These are phyloP conservation scores for Calonectria naviculata DNA, from an alignment of 2,329 filamentous ascomycete genomes.

Conservation along the genomic window DNA sequence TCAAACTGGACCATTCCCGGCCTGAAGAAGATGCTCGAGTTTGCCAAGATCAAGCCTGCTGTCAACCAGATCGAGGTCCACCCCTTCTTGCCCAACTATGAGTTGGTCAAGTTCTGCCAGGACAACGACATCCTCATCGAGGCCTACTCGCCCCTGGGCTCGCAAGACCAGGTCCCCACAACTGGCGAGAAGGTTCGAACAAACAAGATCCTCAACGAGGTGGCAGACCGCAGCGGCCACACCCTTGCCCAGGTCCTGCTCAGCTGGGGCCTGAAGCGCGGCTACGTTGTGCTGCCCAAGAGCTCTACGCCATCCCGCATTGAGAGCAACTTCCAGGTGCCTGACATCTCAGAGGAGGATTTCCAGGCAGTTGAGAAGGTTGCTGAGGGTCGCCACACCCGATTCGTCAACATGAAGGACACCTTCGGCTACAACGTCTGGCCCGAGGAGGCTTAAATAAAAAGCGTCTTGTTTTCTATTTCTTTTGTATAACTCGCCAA, in stretches of 20 bases:
- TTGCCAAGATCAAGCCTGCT: constrained; percentile 57
- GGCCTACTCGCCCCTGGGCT: constrained; percentile 72
- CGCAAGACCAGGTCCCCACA: constrained; percentile 52
- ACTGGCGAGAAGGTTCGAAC: constrained; percentile 44
- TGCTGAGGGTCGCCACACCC: constrained; percentile 69
- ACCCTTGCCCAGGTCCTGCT: constrained; percentile 65
- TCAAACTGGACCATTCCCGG: constrained; percentile 60
- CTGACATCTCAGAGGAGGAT: constrained; percentile 64
- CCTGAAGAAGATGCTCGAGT: constrained; percentile 45
- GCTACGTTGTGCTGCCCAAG: constrained; percentile 77
- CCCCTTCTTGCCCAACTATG: constrained; percentile 58
- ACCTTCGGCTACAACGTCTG: constrained; percentile 81
- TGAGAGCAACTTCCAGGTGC: constrained; percentile 45
- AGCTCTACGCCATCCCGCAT: constrained; percentile 75
- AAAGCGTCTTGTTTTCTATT: not conserved
- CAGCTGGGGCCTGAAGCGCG: constrained; percentile 71
- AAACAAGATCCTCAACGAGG: constrained; percentile 55
- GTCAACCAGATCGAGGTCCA: constrained; percentile 64
- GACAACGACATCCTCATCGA: constrained; percentile 61
- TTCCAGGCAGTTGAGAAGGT: constrained; percentile 51
- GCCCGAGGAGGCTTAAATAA: constrained; percentile 64
- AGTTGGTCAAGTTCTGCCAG: constrained; percentile 64
- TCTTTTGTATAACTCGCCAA: not conserved
- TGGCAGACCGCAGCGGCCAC: constrained; percentile 63
- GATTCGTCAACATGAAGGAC: constrained; percentile 87